Percentiles rank a stretch among this genome's conserved stretches.
phyloP scores from a whole-genome alignment of 164 flowering plant genomes.

The Dillenia suffruticosa region DNA sequence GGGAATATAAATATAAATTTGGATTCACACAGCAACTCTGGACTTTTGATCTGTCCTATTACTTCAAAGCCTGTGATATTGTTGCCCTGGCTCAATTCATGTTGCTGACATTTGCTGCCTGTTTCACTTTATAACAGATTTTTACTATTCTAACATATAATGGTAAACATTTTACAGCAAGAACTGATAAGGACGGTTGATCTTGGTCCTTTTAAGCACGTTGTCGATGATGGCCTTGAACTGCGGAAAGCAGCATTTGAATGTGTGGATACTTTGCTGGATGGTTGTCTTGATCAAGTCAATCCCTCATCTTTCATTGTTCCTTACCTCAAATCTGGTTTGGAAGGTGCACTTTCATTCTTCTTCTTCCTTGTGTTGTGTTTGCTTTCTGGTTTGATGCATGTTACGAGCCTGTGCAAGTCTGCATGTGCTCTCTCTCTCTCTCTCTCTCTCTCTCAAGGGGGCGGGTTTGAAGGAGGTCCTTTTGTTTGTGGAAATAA shows the following conservation, averaged over 20 bases:
- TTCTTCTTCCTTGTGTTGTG: background rate
- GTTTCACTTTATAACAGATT: background rate
- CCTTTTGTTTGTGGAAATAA: too few relatives aligned
- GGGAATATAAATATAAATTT: too few relatives aligned
- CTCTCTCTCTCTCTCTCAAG: too few relatives aligned
- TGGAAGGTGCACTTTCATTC: conserved; percentile 62
- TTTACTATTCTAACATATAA: too few relatives aligned
- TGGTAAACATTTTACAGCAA: conserved; percentile 40
- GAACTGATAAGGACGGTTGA: conserved; percentile 97
- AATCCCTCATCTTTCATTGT: conserved; percentile 97
- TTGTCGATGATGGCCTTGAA: conserved; percentile 98
- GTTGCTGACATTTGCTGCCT: background rate
- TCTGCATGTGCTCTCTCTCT: too few relatives aligned
- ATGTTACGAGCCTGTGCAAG: too few relatives aligned
- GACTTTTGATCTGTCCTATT: too few relatives aligned
- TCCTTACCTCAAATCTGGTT: conserved; percentile 93
- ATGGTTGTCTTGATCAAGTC: conserved; percentile 96
- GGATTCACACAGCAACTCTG: too few relatives aligned
- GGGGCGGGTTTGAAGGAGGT: too few relatives aligned
- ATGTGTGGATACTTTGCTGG: conserved; percentile 94
- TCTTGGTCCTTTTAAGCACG: conserved; percentile 99
- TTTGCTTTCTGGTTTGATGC: too few relatives aligned
- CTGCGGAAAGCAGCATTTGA: conserved; percentile 98
- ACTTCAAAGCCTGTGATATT: too few relatives aligned
- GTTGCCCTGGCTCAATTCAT: too few relatives aligned